These are phyloP conservation scores for Elsinoe batatas DNA, from an alignment of 2,329 filamentous ascomycete genomes.

Conservation along the genomic window DNA sequence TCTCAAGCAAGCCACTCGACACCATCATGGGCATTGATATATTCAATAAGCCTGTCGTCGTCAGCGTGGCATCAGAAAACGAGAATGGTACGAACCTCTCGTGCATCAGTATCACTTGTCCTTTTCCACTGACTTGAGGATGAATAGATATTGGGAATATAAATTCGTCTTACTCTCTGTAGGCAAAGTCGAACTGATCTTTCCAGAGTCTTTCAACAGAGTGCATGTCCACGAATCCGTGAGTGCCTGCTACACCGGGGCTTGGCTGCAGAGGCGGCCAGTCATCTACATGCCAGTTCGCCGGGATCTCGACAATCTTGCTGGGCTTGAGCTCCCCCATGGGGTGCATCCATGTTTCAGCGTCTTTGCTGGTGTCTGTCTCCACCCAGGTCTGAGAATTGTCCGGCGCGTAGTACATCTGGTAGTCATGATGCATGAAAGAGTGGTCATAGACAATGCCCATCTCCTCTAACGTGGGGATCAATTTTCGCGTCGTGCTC, in stretches of 20 bases:
- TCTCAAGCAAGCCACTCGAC: constrained; percentile 34
- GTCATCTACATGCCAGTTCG: constrained; percentile 40
- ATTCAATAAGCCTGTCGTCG: constrained; percentile 31
- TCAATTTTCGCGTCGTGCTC: constrained; percentile 30
- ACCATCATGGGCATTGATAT: constrained; percentile 36
- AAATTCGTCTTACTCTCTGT: constrained; percentile 37
- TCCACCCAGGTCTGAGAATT: constrained; percentile 22
- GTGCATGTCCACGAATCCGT: constrained; percentile 36
- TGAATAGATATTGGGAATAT: constrained; percentile 40
- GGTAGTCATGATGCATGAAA: constrained; percentile 41
- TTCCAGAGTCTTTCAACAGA: constrained; percentile 36
- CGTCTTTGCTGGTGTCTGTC: constrained; percentile 25
- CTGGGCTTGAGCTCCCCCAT: constrained; percentile 26
- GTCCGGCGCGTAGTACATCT: constrained; percentile 26
- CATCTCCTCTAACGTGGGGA: constrained; percentile 32
- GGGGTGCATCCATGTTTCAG: constrained; percentile 31
- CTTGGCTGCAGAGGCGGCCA: constrained; percentile 36
- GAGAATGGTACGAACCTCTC: constrained; percentile 23
- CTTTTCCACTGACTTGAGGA: constrained; percentile 40
- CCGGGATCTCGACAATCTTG: constrained; percentile 36
- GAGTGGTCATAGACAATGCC: constrained; percentile 39
- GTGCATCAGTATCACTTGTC: constrained; percentile 39
- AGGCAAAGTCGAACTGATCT: constrained; percentile 38
- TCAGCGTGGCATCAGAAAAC: not conserved
- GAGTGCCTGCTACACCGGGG: constrained; percentile 21